Conservation (phyloP, 306 rosid species). For the Pueraria montana region DNA sequence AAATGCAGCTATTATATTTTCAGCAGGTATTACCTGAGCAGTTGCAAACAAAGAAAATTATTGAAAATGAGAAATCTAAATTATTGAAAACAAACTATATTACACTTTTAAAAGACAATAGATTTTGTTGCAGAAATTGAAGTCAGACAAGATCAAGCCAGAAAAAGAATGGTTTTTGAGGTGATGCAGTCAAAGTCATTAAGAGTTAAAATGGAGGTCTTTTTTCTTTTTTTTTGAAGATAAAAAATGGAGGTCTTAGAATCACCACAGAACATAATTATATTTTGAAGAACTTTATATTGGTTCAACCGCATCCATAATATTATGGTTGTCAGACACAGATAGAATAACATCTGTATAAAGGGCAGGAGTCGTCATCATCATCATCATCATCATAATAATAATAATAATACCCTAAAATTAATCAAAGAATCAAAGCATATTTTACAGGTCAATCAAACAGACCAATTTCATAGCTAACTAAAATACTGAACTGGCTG, state of each 20-base stretch:
- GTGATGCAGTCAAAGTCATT: neutral
- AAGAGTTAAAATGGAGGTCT: neutral
- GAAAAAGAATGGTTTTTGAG: slow-evolving; percentile 5
- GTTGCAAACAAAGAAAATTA: slow-evolving; percentile 33
- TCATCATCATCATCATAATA: neutral
- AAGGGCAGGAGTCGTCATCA: neutral
- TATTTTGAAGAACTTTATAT: neutral
- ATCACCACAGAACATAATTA: neutral
- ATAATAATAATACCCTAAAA: neutral
- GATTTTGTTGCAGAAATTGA: slow-evolving; percentile 28
- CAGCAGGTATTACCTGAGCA: slow-evolving; percentile 86
- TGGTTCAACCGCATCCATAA: slow-evolving; percentile 14
- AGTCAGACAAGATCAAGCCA: slow-evolving; percentile 25
- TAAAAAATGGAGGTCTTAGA: neutral
- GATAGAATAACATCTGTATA: slow-evolving; percentile 25
- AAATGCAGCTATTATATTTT: slow-evolving; percentile 89
- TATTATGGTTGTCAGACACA: neutral
- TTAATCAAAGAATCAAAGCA: slow-evolving; percentile 25
- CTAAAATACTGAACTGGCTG: neutral
- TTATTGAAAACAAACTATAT: slow-evolving; percentile 3
- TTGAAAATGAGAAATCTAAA: slow-evolving; percentile 14
- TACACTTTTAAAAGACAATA: neutral
- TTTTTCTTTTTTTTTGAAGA: too few species aligned
- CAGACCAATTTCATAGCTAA: slow-evolving; percentile 35
- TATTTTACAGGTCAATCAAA: neutral